A percentile compares a stretch with the other conserved stretches of the same genome.
phyloP scores from a whole-genome alignment of 2,329 filamentous ascomycete genomes.

The Xylariaceae sp. region DNA sequence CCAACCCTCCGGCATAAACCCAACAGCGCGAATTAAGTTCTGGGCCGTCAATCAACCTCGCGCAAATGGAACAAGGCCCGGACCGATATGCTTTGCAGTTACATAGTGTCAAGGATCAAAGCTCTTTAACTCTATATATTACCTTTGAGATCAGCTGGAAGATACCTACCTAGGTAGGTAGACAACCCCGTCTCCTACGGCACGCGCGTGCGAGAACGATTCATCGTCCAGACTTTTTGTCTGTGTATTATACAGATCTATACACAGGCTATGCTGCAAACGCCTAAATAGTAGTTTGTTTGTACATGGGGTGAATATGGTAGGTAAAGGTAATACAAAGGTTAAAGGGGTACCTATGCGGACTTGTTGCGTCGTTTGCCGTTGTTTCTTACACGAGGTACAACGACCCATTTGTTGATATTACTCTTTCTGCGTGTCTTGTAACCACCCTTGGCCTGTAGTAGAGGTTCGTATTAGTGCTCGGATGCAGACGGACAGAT shows the following conservation, averaged over 20 bases:
- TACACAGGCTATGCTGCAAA: conserved; percentile 24
- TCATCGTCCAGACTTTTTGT: conserved; percentile 1
- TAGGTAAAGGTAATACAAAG: conserved; percentile 12
- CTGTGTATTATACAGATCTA: conserved; percentile 30
- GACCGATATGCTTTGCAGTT: too few relatives aligned
- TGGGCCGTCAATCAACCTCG: too few relatives aligned
- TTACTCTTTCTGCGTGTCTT: conserved; percentile 89
- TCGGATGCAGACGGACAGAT: neutral
- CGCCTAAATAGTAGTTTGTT: conserved; percentile 19
- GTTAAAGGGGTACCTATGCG: conserved; percentile 21
- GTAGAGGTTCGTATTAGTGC: conserved; percentile 28
- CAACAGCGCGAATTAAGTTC: too few relatives aligned
- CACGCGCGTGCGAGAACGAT: neutral
- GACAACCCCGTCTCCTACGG: neutral
- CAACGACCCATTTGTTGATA: conserved; percentile 85
- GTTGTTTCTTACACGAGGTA: conserved; percentile 78
- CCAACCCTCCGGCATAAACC: too few relatives aligned
- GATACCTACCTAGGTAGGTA: too few relatives aligned
- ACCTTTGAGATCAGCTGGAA: too few relatives aligned
- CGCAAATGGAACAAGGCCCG: too few relatives aligned
- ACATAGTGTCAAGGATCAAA: too few relatives aligned
- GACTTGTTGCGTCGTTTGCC: conserved; percentile 75
- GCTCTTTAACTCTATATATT: too few relatives aligned
- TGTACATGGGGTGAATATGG: conserved; percentile 33
- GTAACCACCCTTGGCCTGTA: conserved; percentile 73